Evolutionary conservation across 2,329 filamentous ascomycete species (phyloP).

Genomic region (Ophiostoma quercus): DNA sequence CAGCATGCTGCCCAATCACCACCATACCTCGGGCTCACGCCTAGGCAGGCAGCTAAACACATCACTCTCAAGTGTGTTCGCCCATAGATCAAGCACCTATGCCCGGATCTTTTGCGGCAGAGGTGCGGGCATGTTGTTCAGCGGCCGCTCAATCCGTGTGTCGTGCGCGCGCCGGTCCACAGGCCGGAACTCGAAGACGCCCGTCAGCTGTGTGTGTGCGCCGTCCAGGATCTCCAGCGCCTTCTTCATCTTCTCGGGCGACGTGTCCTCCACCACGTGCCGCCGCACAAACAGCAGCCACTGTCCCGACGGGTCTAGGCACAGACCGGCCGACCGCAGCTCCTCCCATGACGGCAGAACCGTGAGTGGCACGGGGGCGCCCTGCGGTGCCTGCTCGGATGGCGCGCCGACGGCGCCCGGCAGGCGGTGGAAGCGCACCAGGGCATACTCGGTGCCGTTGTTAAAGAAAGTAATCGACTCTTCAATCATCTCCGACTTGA

Average conservation of each 20-base stretch:
- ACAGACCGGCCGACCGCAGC: conserved; percentile 33
- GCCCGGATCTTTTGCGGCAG: conserved; percentile 12
- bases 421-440: conserved; percentile 45
- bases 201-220: conserved; percentile 45
- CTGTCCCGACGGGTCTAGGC: conserved; percentile 44
- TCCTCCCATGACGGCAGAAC: conserved; percentile 44
- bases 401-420: conserved; percentile 19
- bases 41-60: background rate
- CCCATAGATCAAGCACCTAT: background rate
- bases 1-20: background rate
- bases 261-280: conserved; percentile 52
- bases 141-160: conserved; percentile 39
- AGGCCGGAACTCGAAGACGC: conserved; percentile 48
- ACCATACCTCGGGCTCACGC: background rate
- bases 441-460: conserved; percentile 50
- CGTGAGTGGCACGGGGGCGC: conserved; percentile 32
- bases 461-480: conserved; percentile 51
- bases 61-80: background rate
- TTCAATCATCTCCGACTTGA: conserved; percentile 50
- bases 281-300: conserved; percentile 54
- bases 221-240: conserved; percentile 48
- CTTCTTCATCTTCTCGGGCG: conserved; percentile 53
- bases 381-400: conserved; percentile 24
- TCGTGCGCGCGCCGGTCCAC: conserved; percentile 52
- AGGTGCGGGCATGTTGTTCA: conserved; percentile 10